Evolutionary conservation across 2,329 filamentous ascomycete genomes (phyloP), one percentile per base, ranked within the genome.

Genomic region (Hyphodiscus sp.): DNA sequence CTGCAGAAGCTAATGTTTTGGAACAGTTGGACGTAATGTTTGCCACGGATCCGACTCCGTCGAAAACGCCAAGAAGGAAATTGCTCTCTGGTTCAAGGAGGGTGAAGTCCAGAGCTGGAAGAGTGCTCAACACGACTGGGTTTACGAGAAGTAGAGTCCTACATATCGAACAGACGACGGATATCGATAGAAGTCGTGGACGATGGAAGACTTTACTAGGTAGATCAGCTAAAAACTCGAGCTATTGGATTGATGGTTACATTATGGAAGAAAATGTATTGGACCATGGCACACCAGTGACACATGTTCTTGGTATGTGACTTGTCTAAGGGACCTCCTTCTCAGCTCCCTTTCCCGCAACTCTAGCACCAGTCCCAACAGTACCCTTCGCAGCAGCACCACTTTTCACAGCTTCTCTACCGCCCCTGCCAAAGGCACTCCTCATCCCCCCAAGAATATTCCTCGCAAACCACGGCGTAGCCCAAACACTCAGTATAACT

Each of bases 61-160:
- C 76, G 94, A 99, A 85, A 96, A 84, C 80, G 94, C 94, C 77
- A 84, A 97, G 87, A 96, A 97, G 89, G 94, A 99, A 83, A 99
- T 99, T 73, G 87, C 86, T 70, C 86, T 97, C 73, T 99, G 94
- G 94, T 99, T 99, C 88, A 85, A 87, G 77, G 79, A 88, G 66
- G 85, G 83, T 66, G 94, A 97, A 76, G 73, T 96, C 70, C 76
- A 90, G 76, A 80, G 72, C 77, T 97, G 88, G 84, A 92, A 94
- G 83, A 79, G 80, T 65, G 80, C 88, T 72, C 82, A 89, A 78
- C 82, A 87, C 77, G 83, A 88, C 81, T 97, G 94, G 94, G 80
- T 97, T 81, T 97, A 96, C 81, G 94, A 99, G 88, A 92, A 95
- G 82, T 67, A 68, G 62, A 66, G 63, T 13, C 30, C 41, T 11